Evolutionary conservation across 129 eudicot species (phyloP), one percentile per base, ranked within the genome.

Genomic region (Chrysanthemum makinoi): DNA sequence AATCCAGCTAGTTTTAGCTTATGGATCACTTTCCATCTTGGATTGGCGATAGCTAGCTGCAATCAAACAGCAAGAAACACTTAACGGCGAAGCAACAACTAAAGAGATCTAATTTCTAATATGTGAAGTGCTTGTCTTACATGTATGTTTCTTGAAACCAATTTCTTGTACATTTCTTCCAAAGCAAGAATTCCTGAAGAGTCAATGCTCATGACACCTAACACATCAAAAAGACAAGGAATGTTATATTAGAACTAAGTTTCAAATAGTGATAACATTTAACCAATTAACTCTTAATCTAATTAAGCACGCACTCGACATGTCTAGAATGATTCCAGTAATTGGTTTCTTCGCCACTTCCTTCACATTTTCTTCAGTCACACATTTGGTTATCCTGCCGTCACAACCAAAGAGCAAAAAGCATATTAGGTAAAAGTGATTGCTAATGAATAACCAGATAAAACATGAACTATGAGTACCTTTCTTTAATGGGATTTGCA

Each of bases 11-110:
- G 5, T 75, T 85, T 88, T 68, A 88, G 81, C 80, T 88, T 88
- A 22, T 78, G 77, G 24, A 88, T 85, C 80, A 88, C 87, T 51
- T 81, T 84, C 88, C 86, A 88, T 66, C 91, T 85, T 57, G 91
- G 88, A 66, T 79, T 88, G 15, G 79, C 85, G 30, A 88, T 46
- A 15, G 72, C 85, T 20, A 88, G 74, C 95, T 88, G 83, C 65
- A 65, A 70, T 33, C 65, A 50, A 15, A 63, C 62, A 62, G 24
- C 18, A 2, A 14, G 15, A 49, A 62, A 33, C 4, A 17, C 16
- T 65, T 72, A 15, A 28, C 14, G 26, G 13, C 20, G 11, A 51
- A 17, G 22, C 46, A 47, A 66, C 3, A 64, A 8, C 33, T 28
- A 50, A 5, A 5, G 9, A 0, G 10, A 6, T 24, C n/a, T 15